phyloP scores from a whole-genome alignment of 371 early-diverging fungal species.

The Mortierella sp. region DNA sequence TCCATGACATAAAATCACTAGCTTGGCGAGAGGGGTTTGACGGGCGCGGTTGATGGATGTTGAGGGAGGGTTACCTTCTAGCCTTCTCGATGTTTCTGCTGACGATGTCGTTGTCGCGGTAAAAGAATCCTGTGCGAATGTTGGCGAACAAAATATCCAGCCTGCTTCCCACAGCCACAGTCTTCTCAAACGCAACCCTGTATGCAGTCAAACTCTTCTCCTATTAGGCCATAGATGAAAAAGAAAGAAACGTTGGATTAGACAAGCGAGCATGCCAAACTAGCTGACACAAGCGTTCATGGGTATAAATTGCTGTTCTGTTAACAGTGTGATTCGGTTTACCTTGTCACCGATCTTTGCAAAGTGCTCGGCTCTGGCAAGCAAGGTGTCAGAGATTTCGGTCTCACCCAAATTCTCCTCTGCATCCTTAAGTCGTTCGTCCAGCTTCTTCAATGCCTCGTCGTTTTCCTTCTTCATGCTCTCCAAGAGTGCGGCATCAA shows the following conservation, averaged over 20 bases:
- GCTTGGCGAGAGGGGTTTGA: too few species aligned
- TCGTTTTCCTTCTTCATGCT: conserved; percentile 79
- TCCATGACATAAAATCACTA: too few species aligned
- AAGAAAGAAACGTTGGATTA: not conserved
- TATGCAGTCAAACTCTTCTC: conserved; percentile 90
- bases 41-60: too few species aligned
- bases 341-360: conserved; percentile 97
- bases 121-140: conserved; percentile 97
- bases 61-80: conserved; percentile 62
- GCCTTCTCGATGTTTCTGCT: conserved; percentile 86
- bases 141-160: conserved; percentile 94
- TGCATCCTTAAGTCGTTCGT: conserved; percentile 90
- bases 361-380: conserved; percentile 93
- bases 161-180: conserved; percentile 91
- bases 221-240: conserved; percentile 54
- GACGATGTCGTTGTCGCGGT: conserved; percentile 83
- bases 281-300: too few species aligned
- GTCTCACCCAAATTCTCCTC: conserved; percentile 94
- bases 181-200: conserved; percentile 85
- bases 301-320: too few species aligned
- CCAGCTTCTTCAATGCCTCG: conserved; percentile 80
- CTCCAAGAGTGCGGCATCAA: conserved; percentile 66
- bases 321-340: not conserved
- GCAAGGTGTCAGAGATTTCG: conserved; percentile 91
- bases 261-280: too few species aligned